Evolutionary conservation across 306 rosid species (phyloP), one percentile per base, ranked within the genome.

Genomic region (Cyamopsis tetragonoloba): DNA sequence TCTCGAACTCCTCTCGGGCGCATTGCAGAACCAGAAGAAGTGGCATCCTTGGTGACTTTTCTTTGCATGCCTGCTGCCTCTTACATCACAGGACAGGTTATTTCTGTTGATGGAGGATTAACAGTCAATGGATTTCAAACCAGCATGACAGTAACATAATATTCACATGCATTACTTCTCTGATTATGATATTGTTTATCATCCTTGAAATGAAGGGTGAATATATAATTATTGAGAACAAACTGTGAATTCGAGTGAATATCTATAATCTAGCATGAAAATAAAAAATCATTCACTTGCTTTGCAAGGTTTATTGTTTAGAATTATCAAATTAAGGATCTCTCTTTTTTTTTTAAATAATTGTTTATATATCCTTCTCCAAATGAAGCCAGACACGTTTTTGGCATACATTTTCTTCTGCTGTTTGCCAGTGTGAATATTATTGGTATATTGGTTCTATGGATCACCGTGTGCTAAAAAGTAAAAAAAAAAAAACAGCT

Each of bases 31-130:
- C 49, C 96, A 1, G 76, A 83, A 28, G 97, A 88, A 38, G 77
- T 91, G 9, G 88, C 97, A 4, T 83, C 96, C 6, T 55, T 91
- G 91, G 97, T 86, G 30, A 83, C 87, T 23, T 88, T 79, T 77
- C 93, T 91, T 64, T 91, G 96, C 79, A 78, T 91, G n/a, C 97
- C 93, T 2, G 86, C 93, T 37, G 89, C 97, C 5, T 86, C 97
- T 49, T 91, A 91, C 85, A 86, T 88, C 70, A 88, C 92, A 5
- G 91, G 96, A 48, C 97, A 91, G 76, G 76, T 85, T 60, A 70
- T 88, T 51, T 63, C 81, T 23, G 93, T 88, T 28, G 93, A 91
- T 74, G 96, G 97, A 76, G 97, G 96, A 43, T 62, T 81, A 44
- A 75, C 89, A 7, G 96, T 76, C 7, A 83, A 86, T 80, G 83